Conservation (phyloP, 2,329 filamentous ascomycete species). For the Xylaria sp. region DNA sequence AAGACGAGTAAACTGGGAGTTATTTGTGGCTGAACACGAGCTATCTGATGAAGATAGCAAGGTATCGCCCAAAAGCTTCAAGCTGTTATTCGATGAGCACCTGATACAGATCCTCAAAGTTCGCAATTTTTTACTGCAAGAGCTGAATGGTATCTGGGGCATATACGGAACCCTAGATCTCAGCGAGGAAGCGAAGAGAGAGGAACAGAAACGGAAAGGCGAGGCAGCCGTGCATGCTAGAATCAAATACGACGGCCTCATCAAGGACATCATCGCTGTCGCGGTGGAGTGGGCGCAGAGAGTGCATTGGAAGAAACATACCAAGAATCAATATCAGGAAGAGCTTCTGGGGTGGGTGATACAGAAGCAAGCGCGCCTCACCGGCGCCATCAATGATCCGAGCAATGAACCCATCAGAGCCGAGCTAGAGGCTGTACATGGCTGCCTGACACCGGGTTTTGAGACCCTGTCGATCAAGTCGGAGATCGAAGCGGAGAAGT, state of each 20-base stretch:
- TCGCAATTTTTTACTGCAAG: neutral
- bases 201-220: neutral
- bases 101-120: neutral
- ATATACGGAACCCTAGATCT: neutral
- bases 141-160: neutral
- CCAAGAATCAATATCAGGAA: neutral
- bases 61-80: slow-evolving; percentile 11
- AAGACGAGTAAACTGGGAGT: neutral
- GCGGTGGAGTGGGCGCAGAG: neutral
- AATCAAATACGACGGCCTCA: slow-evolving; percentile 3
- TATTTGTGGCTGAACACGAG: neutral
- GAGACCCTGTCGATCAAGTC: neutral
- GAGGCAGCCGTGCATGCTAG: neutral
- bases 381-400: neutral
- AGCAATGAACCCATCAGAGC: neutral
- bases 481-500: neutral
- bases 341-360: slow-evolving; percentile 6
- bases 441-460: neutral
- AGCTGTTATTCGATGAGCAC: slow-evolving; percentile 14
- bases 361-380: neutral
- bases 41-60: neutral
- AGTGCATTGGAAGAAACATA: slow-evolving; percentile 18
- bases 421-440: neutral
- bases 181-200: neutral
- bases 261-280: neutral